Conservation (phyloP, 768 basidiomycete species). For the Macrolepiota fuliginosa region DNA sequence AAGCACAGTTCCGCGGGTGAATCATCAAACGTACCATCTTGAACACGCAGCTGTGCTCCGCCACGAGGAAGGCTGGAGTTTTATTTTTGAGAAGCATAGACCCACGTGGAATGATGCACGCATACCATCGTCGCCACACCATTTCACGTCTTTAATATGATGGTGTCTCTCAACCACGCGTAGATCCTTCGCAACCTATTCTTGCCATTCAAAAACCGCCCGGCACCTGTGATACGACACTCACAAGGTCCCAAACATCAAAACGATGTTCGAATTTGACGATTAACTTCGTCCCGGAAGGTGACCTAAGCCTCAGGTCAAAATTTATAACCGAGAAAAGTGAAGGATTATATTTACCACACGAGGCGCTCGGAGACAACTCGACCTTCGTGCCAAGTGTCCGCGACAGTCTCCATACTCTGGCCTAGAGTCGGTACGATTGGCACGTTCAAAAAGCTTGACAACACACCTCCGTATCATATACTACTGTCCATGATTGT, state of each 20-base stretch:
- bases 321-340: background rate
- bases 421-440: background rate
- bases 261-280: constrained; percentile 11
- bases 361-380: background rate
- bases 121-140: constrained; percentile 4
- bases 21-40: background rate
- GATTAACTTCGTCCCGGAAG: constrained; percentile 5
- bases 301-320: background rate
- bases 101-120: background rate
- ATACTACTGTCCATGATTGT: background rate
- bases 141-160: background rate
- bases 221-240: background rate
- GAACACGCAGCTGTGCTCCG: constrained; percentile 10
- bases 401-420: background rate
- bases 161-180: background rate
- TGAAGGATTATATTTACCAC: background rate
- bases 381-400: background rate
- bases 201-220: background rate
- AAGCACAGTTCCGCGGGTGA: background rate
- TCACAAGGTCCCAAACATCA: constrained; percentile 9
- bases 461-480: background rate
- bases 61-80: constrained; percentile 3
- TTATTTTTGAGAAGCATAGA: background rate
- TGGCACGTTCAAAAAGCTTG: background rate
- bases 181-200: background rate